Conservation (phyloP, 2,329 filamentous ascomycete species). For the Trichophyton verrucosum region DNA sequence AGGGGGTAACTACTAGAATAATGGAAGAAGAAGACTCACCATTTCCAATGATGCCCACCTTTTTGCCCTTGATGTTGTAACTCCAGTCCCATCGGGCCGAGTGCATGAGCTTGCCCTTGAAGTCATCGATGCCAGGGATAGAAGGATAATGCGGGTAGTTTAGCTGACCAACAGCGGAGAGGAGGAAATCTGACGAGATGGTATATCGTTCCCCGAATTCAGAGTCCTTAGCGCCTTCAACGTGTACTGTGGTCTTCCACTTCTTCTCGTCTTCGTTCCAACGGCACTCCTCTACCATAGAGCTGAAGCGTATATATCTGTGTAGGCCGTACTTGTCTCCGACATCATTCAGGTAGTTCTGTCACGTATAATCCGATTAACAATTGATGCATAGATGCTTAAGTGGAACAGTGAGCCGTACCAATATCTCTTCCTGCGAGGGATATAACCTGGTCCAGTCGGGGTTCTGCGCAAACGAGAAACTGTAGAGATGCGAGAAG, state of each 20-base stretch:
- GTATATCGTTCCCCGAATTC: constrained; percentile 42
- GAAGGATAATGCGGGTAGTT: constrained; percentile 42
- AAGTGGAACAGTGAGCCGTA: constrained; percentile 14
- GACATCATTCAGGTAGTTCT: constrained; percentile 41
- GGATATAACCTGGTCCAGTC: constrained; percentile 48
- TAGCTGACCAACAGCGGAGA: constrained; percentile 48
- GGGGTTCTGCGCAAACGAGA: constrained; percentile 49
- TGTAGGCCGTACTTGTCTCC: constrained; percentile 45
- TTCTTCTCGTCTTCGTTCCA: constrained; percentile 44
- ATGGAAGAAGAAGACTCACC: constrained; percentile 25
- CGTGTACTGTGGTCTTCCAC: constrained; percentile 40
- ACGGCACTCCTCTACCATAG: constrained; percentile 38
- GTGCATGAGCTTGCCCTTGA: constrained; percentile 44
- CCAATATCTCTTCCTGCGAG: constrained; percentile 48
- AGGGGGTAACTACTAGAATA: background rate
- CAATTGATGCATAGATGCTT: background rate
- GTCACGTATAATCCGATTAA: background rate
- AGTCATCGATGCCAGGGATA: constrained; percentile 38
- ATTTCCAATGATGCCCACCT: constrained; percentile 48
- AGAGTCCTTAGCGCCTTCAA: constrained; percentile 42
- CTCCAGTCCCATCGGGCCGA: constrained; percentile 50
- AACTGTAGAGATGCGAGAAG: constrained; percentile 45
- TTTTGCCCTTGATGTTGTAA: constrained; percentile 43
- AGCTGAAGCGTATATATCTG: constrained; percentile 47
- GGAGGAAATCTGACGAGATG: constrained; percentile 44